Conservation (phyloP, 2,329 filamentous ascomycete species). For the Cordyceps farinosa region DNA sequence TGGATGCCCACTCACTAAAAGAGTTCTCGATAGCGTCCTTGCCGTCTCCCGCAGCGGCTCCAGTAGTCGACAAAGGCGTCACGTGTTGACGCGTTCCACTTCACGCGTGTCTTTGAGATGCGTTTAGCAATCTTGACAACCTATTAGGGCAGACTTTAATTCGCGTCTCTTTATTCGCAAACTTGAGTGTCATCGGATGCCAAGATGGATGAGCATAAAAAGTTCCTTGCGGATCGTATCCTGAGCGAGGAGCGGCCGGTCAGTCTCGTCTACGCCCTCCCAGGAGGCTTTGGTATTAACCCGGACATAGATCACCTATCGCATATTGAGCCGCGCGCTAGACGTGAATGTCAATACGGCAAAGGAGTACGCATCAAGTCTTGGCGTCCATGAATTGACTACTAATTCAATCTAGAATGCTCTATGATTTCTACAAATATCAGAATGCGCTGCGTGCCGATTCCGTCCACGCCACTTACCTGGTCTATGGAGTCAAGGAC, state of each 20-base stretch:
- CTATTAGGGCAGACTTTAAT: background rate
- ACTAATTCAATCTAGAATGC: conserved; percentile 57
- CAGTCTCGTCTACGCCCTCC: conserved; percentile 27
- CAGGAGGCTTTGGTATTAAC: background rate
- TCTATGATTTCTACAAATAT: conserved; percentile 76
- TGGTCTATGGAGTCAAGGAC: conserved; percentile 68
- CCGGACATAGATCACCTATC: conserved; percentile 72
- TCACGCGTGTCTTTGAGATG: conserved; percentile 4
- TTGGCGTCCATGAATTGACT: conserved; percentile 44
- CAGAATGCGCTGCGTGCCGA: conserved; percentile 73
- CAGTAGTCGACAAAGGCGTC: background rate
- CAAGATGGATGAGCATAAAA: conserved; percentile 60
- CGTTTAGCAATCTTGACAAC: background rate
- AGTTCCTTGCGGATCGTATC: conserved; percentile 71
- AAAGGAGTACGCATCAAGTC: conserved; percentile 65
- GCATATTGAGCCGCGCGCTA: conserved; percentile 74
- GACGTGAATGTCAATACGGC: conserved; percentile 82
- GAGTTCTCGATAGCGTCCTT: background rate
- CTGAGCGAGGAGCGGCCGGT: conserved; percentile 73
- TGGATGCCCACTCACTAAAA: background rate
- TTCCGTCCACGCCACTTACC: conserved; percentile 87
- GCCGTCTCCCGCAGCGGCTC: background rate
- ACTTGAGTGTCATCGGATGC: background rate
- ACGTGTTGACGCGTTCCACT: conserved; percentile 17
- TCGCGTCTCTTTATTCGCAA: too few species aligned